These are phyloP conservation scores for Flaveria linearis DNA, from an alignment of 129 eudicot genomes.

Conservation along the genomic window DNA sequence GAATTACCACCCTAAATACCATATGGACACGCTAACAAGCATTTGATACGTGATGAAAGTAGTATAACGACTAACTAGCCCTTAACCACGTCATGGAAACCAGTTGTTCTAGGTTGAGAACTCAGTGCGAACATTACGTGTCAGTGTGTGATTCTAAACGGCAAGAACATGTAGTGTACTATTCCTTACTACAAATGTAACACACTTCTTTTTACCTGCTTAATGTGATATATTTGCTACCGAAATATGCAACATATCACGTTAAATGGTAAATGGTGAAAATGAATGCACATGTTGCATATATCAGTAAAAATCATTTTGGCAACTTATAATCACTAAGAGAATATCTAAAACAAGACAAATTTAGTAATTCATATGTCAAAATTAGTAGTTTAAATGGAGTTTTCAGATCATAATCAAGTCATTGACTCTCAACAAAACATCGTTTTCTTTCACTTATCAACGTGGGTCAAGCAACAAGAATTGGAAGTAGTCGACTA, in stretches of 20 bases:
- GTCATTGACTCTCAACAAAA: constrained; percentile 24
- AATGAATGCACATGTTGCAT: not conserved
- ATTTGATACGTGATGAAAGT: not conserved
- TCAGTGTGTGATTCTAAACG: no score
- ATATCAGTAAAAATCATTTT: not conserved
- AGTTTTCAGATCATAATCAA: constrained; percentile 30
- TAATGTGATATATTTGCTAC: no score
- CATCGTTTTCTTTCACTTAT: constrained; percentile 1
- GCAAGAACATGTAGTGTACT: no score
- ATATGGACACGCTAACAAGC: not conserved
- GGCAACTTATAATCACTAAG: not conserved
- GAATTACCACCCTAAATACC: not conserved
- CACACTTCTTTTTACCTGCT: no score
- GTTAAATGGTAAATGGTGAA: not conserved
- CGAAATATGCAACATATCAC: no score
- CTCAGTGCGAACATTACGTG: no score
- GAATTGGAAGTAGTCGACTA: constrained; percentile 24
- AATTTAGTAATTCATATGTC: constrained; percentile 12
- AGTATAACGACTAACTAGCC: no score
- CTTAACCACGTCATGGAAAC: no score
- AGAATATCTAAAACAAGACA: constrained; percentile 2
- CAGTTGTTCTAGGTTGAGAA: no score
- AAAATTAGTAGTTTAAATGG: constrained; percentile 23
- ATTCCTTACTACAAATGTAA: no score
- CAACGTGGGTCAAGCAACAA: constrained; percentile 31